phyloP scores from a whole-genome alignment of 306 rosid genomes.

The Cyclanthera cordifolia region DNA sequence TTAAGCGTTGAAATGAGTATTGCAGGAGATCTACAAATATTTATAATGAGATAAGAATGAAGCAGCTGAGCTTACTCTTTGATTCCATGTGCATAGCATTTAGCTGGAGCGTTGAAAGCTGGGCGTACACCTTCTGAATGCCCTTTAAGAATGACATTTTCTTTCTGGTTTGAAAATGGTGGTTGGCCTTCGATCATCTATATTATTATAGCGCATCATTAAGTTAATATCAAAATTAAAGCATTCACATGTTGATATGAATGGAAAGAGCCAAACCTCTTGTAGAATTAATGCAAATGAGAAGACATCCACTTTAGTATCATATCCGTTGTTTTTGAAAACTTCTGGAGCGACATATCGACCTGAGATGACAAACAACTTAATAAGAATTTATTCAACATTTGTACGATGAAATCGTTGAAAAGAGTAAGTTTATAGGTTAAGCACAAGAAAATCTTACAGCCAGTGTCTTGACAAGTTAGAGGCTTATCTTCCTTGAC shows the following conservation, averaged over 20 bases:
- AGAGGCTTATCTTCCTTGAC: constrained; percentile 87
- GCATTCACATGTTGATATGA: neutral
- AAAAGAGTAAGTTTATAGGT: neutral
- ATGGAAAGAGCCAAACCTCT: constrained; percentile 40
- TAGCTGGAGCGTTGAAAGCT: constrained; percentile 63
- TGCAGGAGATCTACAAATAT: too few relatives aligned
- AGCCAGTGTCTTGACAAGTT: constrained; percentile 63
- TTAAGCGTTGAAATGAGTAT: too few relatives aligned
- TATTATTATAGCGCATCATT: constrained; percentile 19
- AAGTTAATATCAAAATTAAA: constrained; percentile 12
- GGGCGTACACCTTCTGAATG: constrained; percentile 67
- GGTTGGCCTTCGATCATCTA: constrained; percentile 90
- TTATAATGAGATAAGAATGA: neutral
- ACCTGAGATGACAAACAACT: constrained; percentile 15
- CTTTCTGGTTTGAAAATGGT: constrained; percentile 56
- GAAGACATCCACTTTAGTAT: constrained; percentile 91
- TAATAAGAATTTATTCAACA: constrained; percentile 14
- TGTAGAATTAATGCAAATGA: constrained; percentile 83
- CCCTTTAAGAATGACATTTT: constrained; percentile 51
- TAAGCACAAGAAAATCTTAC: constrained; percentile 37
- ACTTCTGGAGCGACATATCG: constrained; percentile 94
- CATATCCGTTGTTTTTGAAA: constrained; percentile 62
- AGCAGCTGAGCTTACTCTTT: constrained; percentile 52
- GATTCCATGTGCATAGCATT: constrained; percentile 63
- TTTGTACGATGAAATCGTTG: neutral